Base-by-base conservation (phyloP, 2,329 filamentous ascomycete genomes). In the Diaporthe sp. region DNA sequence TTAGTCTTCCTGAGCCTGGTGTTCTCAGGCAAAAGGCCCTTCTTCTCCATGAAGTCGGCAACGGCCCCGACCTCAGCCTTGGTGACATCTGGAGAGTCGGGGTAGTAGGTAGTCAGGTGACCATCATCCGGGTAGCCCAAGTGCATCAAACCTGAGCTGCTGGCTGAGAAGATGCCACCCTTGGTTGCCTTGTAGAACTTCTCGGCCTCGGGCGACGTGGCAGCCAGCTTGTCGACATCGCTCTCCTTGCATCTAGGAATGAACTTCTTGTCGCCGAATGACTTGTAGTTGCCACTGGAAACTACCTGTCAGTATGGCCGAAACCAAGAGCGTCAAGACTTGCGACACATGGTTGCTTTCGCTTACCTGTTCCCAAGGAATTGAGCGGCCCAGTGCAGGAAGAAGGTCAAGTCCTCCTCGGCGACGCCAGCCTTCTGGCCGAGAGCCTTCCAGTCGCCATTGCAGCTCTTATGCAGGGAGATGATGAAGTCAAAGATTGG, bases 221-320 rank as follows among this genome's bases (percentile, higher is more conserved):
- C 87, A 60, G 93, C 92, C 47, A 96, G 87, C 76, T 92, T 89
- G 70, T 90, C 88, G 76, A 96, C 89, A 7, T 88, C 89, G 75
- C 90, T 89, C 79, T 92, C 89, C 9, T 89, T 87, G 80, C 94
- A 91, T 79, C 94, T 89, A 2, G 94, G 94, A 75, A 97, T 90
- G 82, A 97, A 96, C 82, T 97, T 97, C 80, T 93, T 91, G 84
- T 97, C 94, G 58, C 95, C 95, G 80, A 96, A 96, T 79, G 93
- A 94, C 86, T 96, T 96, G 86, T 96, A 97, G 84, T 97, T 97
- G 78, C 95, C 94, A 77, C 89, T 89, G 82, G 96, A 51, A 34
- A 20, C 3, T 13, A 5, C 6, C 31, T 25, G 44, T 67, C 28
- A 67, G 22, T 25, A 67, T 10, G 44, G 15, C 44, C 15, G 31